A percentile compares a stretch with the other conserved stretches of the same genome.
Conservation (phyloP, 139 green algal species). For the Zygnema cylindricum region DNA sequence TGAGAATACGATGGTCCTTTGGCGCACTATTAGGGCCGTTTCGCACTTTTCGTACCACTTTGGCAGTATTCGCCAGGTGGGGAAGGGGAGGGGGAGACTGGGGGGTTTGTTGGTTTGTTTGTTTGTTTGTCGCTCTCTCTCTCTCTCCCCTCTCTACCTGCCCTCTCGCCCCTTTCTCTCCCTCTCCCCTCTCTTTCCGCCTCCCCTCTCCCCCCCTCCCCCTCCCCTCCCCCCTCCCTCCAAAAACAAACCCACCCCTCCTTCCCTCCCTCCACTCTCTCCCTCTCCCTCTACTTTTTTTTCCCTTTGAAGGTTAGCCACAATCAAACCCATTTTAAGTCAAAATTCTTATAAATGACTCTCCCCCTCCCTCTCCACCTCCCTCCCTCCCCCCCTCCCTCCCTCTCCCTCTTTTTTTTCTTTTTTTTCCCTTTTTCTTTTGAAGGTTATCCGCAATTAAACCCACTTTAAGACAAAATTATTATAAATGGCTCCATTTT, state of each 20-base stretch:
- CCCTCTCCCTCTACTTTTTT: neutral
- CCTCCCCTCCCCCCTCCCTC: neutral
- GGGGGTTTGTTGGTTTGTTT: too few species aligned
- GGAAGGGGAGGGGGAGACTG: too few species aligned
- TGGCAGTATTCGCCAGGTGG: too few species aligned
- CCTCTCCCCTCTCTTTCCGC: neutral
- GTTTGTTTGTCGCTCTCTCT: too few species aligned
- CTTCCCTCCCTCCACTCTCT: neutral
- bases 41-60: too few species aligned
- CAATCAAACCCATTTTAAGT: neutral
- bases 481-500: slow-evolving; percentile 3
- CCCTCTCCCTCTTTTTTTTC: slow-evolving; percentile 5
- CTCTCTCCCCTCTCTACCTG: neutral
- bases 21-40: too few species aligned
- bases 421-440: neutral
- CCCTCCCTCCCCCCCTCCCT: neutral
- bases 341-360: neutral
- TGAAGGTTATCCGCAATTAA: neutral
- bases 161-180: neutral
- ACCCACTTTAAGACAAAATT: neutral
- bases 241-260: too few species aligned
- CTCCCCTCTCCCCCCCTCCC: neutral
- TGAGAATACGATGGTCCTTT: too few species aligned
- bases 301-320: neutral
- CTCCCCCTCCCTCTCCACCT: neutral